phyloP scores from a whole-genome alignment of 768 basidiomycete genomes.

The Mycena epipterygia region DNA sequence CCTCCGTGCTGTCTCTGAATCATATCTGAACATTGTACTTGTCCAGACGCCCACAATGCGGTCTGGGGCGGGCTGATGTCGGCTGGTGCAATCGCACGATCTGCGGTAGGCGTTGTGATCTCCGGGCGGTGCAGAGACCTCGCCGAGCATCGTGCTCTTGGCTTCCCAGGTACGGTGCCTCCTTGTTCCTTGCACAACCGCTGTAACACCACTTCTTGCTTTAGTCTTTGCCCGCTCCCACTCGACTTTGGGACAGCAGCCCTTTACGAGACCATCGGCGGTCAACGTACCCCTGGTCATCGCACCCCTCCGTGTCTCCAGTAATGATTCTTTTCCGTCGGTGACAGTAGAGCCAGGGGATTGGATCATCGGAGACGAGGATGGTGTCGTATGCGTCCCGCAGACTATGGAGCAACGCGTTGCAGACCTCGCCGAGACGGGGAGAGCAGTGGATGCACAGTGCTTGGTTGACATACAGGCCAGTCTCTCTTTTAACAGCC shows the following conservation, averaged over 20 bases:
- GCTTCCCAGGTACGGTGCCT: too few species aligned
- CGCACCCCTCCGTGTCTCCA: slow-evolving; percentile 52
- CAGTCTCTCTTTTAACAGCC: too few species aligned
- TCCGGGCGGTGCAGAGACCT: slow-evolving; percentile 90
- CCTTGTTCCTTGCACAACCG: too few species aligned
- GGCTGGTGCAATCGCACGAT: slow-evolving; percentile 82
- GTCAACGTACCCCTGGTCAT: slow-evolving; percentile 77
- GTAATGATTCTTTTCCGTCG: slow-evolving; percentile 62
- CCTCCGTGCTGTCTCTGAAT: background rate
- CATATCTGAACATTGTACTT: background rate
- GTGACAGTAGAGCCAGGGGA: slow-evolving; percentile 80
- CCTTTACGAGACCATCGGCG: slow-evolving; percentile 85
- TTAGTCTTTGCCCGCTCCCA: slow-evolving; percentile 87
- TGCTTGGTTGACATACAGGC: slow-evolving; percentile 83
- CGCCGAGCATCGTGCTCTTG: slow-evolving; percentile 75
- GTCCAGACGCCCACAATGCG: slow-evolving; percentile 77
- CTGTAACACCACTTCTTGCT: too few species aligned
- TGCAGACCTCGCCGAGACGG: slow-evolving; percentile 67
- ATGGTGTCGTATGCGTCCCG: slow-evolving; percentile 91
- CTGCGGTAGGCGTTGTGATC: slow-evolving; percentile 82
- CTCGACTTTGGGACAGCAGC: slow-evolving; percentile 88
- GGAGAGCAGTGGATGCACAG: slow-evolving; percentile 73
- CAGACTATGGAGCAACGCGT: slow-evolving; percentile 66
- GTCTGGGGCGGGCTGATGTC: slow-evolving; percentile 87
- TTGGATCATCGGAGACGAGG: slow-evolving; percentile 87